Conservation (phyloP, 176 grass and related monocot species). For the Stipa capillata region DNA sequence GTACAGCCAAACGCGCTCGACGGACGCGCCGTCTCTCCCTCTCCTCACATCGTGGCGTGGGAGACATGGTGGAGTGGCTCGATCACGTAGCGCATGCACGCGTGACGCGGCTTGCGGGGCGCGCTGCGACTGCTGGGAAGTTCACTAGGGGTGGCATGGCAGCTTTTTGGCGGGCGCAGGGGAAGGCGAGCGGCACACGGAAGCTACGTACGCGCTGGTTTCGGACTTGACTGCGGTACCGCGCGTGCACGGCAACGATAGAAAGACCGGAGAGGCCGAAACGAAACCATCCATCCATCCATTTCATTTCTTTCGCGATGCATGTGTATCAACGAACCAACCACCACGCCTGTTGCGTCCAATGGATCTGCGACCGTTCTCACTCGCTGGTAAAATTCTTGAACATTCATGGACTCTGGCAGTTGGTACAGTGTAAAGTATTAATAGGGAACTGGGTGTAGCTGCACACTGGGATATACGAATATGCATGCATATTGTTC, state of each 20-base stretch:
- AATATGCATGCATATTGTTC: too few species aligned
- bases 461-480: too few species aligned
- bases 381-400: too few species aligned
- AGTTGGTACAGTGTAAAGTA: too few species aligned
- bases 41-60: too few species aligned
- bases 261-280: too few species aligned
- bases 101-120: not conserved
- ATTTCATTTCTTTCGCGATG: too few species aligned
- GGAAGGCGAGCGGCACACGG: slow-evolving; percentile 42
- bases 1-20: slow-evolving; percentile 12
- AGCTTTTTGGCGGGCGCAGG: slow-evolving; percentile 31
- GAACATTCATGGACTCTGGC: too few species aligned
- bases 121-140: not conserved
- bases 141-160: slow-evolving; percentile 8
- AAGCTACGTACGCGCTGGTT: not conserved
- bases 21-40: too few species aligned
- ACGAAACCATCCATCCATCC: too few species aligned
- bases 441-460: too few species aligned
- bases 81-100: not conserved
- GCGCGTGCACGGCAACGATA: not conserved
- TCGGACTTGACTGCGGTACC: not conserved
- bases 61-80: not conserved
- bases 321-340: not conserved
- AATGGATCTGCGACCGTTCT: not conserved
- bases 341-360: not conserved